Evolutionary conservation across 257 asterid species (phyloP).

Genomic region (Penstemon barbatus): DNA sequence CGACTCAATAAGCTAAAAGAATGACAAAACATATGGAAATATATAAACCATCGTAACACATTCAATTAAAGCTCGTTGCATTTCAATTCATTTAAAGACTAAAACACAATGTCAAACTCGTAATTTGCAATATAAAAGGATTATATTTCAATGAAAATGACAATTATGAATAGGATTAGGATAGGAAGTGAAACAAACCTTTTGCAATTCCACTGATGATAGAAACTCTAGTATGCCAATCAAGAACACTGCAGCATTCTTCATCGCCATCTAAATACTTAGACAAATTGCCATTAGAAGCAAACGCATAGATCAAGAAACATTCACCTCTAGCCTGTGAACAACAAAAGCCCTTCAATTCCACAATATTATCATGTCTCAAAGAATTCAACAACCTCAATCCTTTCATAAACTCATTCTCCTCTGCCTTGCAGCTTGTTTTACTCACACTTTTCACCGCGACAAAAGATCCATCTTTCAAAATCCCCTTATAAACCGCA

Average conservation of each 20-base stretch:
- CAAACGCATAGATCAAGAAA: conserved; percentile 75
- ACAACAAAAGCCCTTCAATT: conserved; percentile 77
- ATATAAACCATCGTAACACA: too few species aligned
- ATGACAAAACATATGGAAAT: too few species aligned
- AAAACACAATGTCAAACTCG: too few species aligned
- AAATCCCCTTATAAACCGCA: conserved; percentile 67
- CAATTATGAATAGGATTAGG: neutral
- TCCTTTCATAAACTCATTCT: conserved; percentile 76
- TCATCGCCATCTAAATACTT: conserved; percentile 58
- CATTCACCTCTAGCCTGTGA: conserved; percentile 91
- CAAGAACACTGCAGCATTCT: conserved; percentile 45
- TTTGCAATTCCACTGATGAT: conserved; percentile 82
- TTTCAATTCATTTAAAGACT: too few species aligned
- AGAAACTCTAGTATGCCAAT: conserved; percentile 75
- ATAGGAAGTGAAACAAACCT: conserved; percentile 47
- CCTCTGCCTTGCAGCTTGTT: conserved; percentile 78
- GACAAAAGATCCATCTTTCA: conserved; percentile 76
- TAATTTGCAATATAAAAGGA: too few species aligned
- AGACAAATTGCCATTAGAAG: conserved; percentile 64
- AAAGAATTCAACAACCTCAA: conserved; percentile 65
- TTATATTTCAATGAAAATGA: too few species aligned
- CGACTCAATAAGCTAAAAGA: too few species aligned
- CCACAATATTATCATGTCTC: conserved; percentile 73
- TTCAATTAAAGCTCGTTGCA: too few species aligned
- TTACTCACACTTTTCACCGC: conserved; percentile 75